Conservation (phyloP, 2,329 filamentous ascomycete species). For the Colletotrichum nymphaeae region DNA sequence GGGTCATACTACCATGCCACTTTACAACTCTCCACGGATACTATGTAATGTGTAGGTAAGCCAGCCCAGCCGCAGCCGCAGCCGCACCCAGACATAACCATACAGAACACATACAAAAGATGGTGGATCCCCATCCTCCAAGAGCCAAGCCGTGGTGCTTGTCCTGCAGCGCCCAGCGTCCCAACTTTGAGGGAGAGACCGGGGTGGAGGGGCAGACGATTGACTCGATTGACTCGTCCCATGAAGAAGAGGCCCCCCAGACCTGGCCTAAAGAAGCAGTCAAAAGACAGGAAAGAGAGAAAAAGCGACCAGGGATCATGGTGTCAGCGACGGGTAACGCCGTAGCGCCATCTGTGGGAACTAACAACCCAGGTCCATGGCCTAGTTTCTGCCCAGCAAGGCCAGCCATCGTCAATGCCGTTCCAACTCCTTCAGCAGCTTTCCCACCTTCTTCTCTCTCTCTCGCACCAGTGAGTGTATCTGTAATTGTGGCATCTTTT, state of each 20-base stretch:
- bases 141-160: not conserved
- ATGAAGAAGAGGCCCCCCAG: not conserved
- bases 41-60: not conserved
- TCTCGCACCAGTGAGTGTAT: too few species aligned
- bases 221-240: slow-evolving; percentile 33
- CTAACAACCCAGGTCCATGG: not conserved
- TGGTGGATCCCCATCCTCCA: too few species aligned
- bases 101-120: not conserved
- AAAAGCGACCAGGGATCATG: slow-evolving; percentile 4
- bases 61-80: too few species aligned
- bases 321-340: not conserved
- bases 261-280: not conserved
- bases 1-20: not conserved
- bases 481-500: not conserved
- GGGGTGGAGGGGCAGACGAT: not conserved
- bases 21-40: not conserved
- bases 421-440: not conserved
- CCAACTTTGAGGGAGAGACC: not conserved
- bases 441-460: not conserved
- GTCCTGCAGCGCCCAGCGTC: slow-evolving; percentile 3
- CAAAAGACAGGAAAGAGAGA: too few species aligned
- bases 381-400: slow-evolving; percentile 22
- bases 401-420: slow-evolving; percentile 21
- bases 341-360: not conserved
- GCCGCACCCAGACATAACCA: not conserved